Evolutionary conservation across 2,329 filamentous ascomycete species (phyloP).

Genomic region (Aspergillus calidoustus): DNA sequence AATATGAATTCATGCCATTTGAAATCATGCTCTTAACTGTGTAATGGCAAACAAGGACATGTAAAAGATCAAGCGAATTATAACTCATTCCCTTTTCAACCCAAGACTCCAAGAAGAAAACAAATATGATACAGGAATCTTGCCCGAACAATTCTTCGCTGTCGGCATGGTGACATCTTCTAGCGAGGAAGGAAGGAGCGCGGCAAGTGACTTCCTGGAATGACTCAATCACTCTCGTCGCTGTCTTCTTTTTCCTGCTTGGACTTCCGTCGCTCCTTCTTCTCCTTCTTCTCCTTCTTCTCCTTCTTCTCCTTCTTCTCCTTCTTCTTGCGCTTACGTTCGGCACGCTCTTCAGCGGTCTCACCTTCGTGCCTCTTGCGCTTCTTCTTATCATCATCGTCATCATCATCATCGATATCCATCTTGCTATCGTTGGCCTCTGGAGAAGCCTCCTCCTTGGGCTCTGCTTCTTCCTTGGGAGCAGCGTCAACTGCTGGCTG

Average conservation of each 20-base stretch:
- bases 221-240: slow-evolving; percentile 49
- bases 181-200: slow-evolving; percentile 15
- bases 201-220: slow-evolving; percentile 31
- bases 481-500: slow-evolving; percentile 53
- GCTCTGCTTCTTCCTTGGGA: slow-evolving; percentile 40
- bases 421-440: slow-evolving; percentile 44
- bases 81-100: slow-evolving; percentile 42
- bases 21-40: not conserved
- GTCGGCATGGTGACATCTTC: not conserved
- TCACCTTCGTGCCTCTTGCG: slow-evolving; percentile 62
- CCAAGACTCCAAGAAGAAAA: slow-evolving; percentile 44
- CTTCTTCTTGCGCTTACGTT: slow-evolving; percentile 58
- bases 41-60: slow-evolving; percentile 3
- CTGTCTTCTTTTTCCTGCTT: slow-evolving; percentile 81
- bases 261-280: slow-evolving; percentile 75
- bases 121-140: slow-evolving; percentile 48
- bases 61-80: slow-evolving; percentile 15
- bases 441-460: slow-evolving; percentile 33
- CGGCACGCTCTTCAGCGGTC: slow-evolving; percentile 52
- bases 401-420: slow-evolving; percentile 46
- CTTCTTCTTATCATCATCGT: slow-evolving; percentile 57
- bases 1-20: not conserved
- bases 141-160: slow-evolving; percentile 21
- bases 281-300: slow-evolving; percentile 61
- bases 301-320: slow-evolving; percentile 61